A percentile compares a stretch with the other conserved stretches of the same genome.
Evolutionary conservation across 768 basidiomycete genomes (phyloP).

Genomic region (Lactarius hatsudake): DNA sequence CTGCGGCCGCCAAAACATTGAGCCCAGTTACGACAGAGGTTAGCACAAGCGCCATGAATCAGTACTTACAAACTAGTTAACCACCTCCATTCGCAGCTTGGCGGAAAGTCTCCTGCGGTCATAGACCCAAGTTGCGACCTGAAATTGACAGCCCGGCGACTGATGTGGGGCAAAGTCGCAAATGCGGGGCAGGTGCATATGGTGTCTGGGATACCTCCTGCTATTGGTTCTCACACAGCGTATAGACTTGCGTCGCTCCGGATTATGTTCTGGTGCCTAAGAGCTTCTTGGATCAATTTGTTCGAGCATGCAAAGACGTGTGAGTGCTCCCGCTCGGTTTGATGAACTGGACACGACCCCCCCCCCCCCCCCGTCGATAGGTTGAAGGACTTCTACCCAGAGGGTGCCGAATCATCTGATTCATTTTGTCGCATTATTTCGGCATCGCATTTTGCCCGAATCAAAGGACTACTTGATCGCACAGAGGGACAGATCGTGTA

Average conservation of each 20-base stretch:
- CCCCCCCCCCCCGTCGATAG: constrained; percentile 38
- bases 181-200: constrained; percentile 58
- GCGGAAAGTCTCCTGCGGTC: constrained; percentile 74
- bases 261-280: constrained; percentile 51
- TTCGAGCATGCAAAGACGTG: constrained; percentile 43
- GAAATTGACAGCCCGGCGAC: constrained; percentile 59
- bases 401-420: constrained; percentile 42
- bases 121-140: constrained; percentile 70
- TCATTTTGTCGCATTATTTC: constrained; percentile 54
- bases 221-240: not conserved
- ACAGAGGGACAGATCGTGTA: constrained; percentile 64
- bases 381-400: constrained; percentile 55
- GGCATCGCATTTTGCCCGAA: constrained; percentile 51
- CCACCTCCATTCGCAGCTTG: constrained; percentile 41
- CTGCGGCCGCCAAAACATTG: constrained; percentile 73
- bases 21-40: constrained; percentile 66
- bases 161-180: constrained; percentile 76
- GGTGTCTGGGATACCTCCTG: not conserved
- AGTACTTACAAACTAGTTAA: not conserved
- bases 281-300: constrained; percentile 39
- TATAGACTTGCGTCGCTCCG: constrained; percentile 66
- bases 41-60: not conserved
- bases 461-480: constrained; percentile 59
- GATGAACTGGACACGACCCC: not conserved
- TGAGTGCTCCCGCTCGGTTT: constrained; percentile 31